Conservation (phyloP, 306 rosid genomes). For the Citrullus amarus region DNA sequence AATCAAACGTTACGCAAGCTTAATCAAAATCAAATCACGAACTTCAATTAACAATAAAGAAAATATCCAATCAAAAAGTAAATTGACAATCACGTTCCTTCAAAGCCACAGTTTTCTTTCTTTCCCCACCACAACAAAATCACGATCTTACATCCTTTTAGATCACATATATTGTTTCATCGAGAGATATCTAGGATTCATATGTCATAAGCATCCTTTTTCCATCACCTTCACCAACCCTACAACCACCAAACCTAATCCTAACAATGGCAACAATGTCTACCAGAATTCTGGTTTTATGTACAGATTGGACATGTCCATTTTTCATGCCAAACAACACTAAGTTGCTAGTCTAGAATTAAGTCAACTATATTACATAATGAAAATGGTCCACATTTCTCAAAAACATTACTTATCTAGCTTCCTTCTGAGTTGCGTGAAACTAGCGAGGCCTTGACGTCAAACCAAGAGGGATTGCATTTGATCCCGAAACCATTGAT, state of each 20-base stretch:
- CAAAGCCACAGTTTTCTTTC: not conserved
- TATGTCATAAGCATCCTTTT: not conserved
- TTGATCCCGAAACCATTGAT: constrained; percentile 56
- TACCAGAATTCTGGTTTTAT: not conserved
- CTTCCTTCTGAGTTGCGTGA: not conserved
- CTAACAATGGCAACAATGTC: not conserved
- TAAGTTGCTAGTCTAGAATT: not conserved
- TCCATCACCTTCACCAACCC: not conserved
- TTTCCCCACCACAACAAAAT: not conserved
- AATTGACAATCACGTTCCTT: not conserved
- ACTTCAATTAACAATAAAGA: not conserved
- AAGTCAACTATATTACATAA: not conserved
- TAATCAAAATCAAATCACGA: not conserved
- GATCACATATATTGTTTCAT: too few relatives aligned
- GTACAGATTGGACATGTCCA: not conserved
- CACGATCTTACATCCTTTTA: too few relatives aligned
- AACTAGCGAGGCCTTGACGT: constrained; percentile 53
- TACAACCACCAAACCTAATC: not conserved
- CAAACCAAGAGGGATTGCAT: constrained; percentile 51
- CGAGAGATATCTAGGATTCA: too few relatives aligned
- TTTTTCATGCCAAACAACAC: not conserved
- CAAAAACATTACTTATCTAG: not conserved
- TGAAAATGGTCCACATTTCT: not conserved
- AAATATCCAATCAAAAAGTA: not conserved
- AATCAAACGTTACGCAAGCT: not conserved